Conservation (phyloP, 2,329 filamentous ascomycete species). For the Apiospora saccharicola region DNA sequence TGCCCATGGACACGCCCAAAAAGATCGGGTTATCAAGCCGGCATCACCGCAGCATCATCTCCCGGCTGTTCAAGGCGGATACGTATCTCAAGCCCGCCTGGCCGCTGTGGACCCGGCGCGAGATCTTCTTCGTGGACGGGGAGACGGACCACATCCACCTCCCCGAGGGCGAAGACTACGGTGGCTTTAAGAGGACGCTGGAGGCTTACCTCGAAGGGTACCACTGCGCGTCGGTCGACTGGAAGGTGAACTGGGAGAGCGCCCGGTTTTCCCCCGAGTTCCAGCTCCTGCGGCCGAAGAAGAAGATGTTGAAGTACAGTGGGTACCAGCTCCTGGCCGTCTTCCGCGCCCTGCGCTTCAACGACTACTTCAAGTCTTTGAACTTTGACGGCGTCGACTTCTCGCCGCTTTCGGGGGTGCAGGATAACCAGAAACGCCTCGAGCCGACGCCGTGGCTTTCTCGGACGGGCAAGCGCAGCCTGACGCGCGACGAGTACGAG, state of each 20-base stretch:
- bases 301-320: slow-evolving; percentile 50
- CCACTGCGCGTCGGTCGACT: slow-evolving; percentile 56
- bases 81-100: slow-evolving; percentile 64
- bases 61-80: slow-evolving; percentile 61
- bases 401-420: slow-evolving; percentile 47
- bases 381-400: slow-evolving; percentile 62
- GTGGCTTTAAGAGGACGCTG: slow-evolving; percentile 61
- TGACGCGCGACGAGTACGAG: slow-evolving; percentile 57
- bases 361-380: slow-evolving; percentile 66
- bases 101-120: slow-evolving; percentile 61
- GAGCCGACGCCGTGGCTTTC: slow-evolving; percentile 60
- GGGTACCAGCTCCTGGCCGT: slow-evolving; percentile 63
- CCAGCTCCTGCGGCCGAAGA: slow-evolving; percentile 54
- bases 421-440: slow-evolving; percentile 53
- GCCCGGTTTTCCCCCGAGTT: slow-evolving; percentile 58
- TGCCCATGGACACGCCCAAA: slow-evolving; percentile 52
- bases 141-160: slow-evolving; percentile 61
- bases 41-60: slow-evolving; percentile 61
- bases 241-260: slow-evolving; percentile 59
- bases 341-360: slow-evolving; percentile 63
- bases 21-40: slow-evolving; percentile 61
- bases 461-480: slow-evolving; percentile 55
- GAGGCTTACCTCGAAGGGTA: slow-evolving; percentile 64
- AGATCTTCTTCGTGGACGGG: slow-evolving; percentile 61
- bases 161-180: slow-evolving; percentile 62